Evolutionary conservation across 805 yeast species (phyloP).

Genomic region (Candida fluviatilis): DNA sequence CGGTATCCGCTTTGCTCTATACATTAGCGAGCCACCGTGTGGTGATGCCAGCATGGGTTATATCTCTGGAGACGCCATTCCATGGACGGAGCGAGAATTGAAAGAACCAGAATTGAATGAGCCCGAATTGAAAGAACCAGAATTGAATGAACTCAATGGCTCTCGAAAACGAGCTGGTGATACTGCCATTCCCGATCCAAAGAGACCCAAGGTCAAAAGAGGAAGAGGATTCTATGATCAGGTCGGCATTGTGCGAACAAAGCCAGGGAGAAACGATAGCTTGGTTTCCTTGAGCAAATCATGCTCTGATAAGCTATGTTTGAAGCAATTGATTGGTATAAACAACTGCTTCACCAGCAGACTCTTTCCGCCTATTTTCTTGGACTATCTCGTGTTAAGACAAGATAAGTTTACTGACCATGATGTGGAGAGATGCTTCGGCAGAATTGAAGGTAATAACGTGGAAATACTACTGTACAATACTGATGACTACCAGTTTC

Average conservation of each 20-base stretch:
- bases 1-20: constrained; percentile 49
- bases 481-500: constrained; percentile 19
- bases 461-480: constrained; percentile 19
- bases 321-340: constrained; percentile 57
- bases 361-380: constrained; percentile 28
- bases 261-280: constrained; percentile 89
- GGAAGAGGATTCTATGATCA: constrained; percentile 60
- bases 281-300: constrained; percentile 70
- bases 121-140: no score
- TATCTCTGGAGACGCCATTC: constrained; percentile 11
- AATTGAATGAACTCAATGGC: no score
- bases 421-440: constrained; percentile 43
- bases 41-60: constrained; percentile 78
- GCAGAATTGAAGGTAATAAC: constrained; percentile 11
- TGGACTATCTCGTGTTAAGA: constrained; percentile 51
- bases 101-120: no score
- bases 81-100: neutral
- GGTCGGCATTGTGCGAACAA: constrained; percentile 75
- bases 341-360: constrained; percentile 43
- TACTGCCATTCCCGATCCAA: constrained; percentile 11
- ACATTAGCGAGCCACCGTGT: constrained; percentile 78
- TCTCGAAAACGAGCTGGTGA: constrained; percentile 7
- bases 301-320: constrained; percentile 79
- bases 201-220: constrained; percentile 24
- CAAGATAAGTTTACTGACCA: constrained; percentile 16